Conservation (phyloP, 108 stramenopile species). For the Aurantiochytrium sp. region DNA sequence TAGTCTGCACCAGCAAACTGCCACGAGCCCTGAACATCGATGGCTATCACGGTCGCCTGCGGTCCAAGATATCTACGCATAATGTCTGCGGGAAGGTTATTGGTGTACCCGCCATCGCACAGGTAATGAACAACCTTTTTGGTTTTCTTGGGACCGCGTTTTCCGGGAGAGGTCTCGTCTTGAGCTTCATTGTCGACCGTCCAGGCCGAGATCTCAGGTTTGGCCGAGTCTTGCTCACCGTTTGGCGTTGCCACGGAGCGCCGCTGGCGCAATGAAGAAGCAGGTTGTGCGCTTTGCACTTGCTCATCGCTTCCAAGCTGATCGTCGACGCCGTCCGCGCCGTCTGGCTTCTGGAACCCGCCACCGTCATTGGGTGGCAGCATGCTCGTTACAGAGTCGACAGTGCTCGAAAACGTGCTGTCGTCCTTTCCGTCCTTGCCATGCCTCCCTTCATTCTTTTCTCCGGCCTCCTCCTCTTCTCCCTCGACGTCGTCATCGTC, state of each 20-base stretch:
- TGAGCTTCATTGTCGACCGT: too few species aligned
- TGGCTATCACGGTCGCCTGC: conserved; percentile 11
- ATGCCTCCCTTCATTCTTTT: not conserved
- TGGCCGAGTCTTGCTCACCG: too few species aligned
- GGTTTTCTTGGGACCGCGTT: not conserved
- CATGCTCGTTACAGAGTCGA: too few species aligned
- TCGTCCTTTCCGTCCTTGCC: not conserved
- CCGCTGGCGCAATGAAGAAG: too few species aligned
- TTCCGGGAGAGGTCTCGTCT: too few species aligned
- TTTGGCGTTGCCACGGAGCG: too few species aligned
- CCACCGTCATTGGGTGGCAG: not conserved
- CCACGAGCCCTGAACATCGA: conserved; percentile 20
- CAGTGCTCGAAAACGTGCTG: too few species aligned
- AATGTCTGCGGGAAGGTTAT: conserved; percentile 31
- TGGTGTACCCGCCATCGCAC: conserved; percentile 36
- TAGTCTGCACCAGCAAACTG: conserved; percentile 20
- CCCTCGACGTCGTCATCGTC: not conserved
- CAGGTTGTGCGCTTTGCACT: too few species aligned
- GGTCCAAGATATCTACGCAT: conserved; percentile 18
- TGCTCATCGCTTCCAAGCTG: too few species aligned
- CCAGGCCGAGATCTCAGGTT: too few species aligned
- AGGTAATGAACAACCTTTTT: conserved; percentile 10
- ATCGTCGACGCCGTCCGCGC: not conserved
- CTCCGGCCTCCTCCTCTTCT: not conserved
- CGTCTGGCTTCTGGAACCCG: not conserved